These are phyloP conservation scores for Rhodotorula sp. DNA, from an alignment of 1,284 basidiomycete species.

Conservation along the genomic window DNA sequence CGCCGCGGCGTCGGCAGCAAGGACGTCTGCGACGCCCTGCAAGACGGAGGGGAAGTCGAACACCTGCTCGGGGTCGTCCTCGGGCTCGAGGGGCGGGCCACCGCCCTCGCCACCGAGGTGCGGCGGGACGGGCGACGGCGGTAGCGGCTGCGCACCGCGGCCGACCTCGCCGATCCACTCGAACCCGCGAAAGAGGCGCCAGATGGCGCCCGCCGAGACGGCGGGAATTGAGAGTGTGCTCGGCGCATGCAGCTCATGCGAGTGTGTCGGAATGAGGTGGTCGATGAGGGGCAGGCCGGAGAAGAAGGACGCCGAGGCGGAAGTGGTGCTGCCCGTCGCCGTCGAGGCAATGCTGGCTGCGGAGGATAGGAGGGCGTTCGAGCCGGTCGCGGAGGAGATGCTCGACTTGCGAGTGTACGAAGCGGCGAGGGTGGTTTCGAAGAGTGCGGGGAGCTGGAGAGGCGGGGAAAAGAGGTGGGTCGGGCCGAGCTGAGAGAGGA, in stretches of 20 bases:
- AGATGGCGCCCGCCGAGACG: slow-evolving; percentile 43
- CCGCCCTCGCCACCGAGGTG: slow-evolving; percentile 12
- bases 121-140: slow-evolving; percentile 12
- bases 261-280: slow-evolving; percentile 25
- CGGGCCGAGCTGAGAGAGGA: slow-evolving; percentile 45
- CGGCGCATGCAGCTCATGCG: slow-evolving; percentile 46
- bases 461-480: slow-evolving; percentile 43
- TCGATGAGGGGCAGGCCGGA: slow-evolving; percentile 13
- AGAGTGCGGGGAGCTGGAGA: slow-evolving; percentile 26
- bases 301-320: slow-evolving; percentile 28
- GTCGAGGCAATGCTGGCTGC: slow-evolving; percentile 37
- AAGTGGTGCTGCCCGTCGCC: slow-evolving; percentile 33
- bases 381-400: slow-evolving; percentile 22
- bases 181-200: slow-evolving; percentile 43
- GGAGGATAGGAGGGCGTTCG: slow-evolving; percentile 23
- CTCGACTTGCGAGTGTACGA: slow-evolving; percentile 20
- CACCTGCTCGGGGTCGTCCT: slow-evolving; percentile 27
- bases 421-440: slow-evolving; percentile 23
- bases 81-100: slow-evolving; percentile 14
- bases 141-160: slow-evolving; percentile 25
- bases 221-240: slow-evolving; percentile 44
- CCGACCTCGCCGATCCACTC: slow-evolving; percentile 45
- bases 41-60: slow-evolving; percentile 71
- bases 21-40: slow-evolving; percentile 75
- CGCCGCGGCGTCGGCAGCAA: slow-evolving; percentile 80